These are phyloP conservation scores for Calonectria hongkongensis DNA, from an alignment of 2,329 filamentous ascomycete genomes.

Conservation along the genomic window DNA sequence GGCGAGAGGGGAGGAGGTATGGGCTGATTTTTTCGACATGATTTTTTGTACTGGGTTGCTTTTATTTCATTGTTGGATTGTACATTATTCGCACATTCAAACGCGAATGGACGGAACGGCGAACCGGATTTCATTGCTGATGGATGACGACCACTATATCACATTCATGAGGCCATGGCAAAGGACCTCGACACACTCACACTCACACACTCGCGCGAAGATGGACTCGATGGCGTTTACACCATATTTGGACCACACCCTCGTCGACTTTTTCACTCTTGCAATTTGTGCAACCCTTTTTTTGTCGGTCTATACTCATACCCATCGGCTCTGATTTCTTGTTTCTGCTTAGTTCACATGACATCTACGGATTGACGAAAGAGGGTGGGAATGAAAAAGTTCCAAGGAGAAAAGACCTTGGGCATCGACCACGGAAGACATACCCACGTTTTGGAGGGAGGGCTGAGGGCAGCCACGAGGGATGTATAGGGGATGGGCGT, in stretches of 20 bases:
- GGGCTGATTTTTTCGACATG: constrained; percentile 54
- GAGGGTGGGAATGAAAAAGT: constrained; percentile 52
- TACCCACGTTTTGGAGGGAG: constrained; percentile 46
- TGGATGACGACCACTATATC: constrained; percentile 54
- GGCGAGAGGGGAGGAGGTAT: constrained; percentile 47
- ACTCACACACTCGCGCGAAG: constrained; percentile 36
- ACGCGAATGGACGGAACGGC: constrained; percentile 62
- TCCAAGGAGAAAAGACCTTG: constrained; percentile 49
- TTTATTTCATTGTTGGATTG: constrained; percentile 62
- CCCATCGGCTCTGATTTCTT: constrained; percentile 58
- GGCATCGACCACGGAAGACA: constrained; percentile 54
- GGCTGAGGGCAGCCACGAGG: constrained; percentile 48
- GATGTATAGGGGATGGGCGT: constrained; percentile 44
- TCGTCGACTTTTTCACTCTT: constrained; percentile 50
- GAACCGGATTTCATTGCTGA: constrained; percentile 58
- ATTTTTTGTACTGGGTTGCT: constrained; percentile 56
- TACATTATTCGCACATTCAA: constrained; percentile 64
- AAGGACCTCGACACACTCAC: constrained; percentile 37
- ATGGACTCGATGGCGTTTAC: constrained; percentile 46
- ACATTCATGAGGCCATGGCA: constrained; percentile 45
- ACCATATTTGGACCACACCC: constrained; percentile 42
- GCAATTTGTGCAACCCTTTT: constrained; percentile 47
- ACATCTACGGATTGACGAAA: constrained; percentile 56
- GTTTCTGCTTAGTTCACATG: constrained; percentile 56
- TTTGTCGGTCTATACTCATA: constrained; percentile 55